Percentiles rank a stretch among this genome's conserved stretches.
Conservation (phyloP, 164 flowering plant genomes). For the Protea cynaroides region DNA sequence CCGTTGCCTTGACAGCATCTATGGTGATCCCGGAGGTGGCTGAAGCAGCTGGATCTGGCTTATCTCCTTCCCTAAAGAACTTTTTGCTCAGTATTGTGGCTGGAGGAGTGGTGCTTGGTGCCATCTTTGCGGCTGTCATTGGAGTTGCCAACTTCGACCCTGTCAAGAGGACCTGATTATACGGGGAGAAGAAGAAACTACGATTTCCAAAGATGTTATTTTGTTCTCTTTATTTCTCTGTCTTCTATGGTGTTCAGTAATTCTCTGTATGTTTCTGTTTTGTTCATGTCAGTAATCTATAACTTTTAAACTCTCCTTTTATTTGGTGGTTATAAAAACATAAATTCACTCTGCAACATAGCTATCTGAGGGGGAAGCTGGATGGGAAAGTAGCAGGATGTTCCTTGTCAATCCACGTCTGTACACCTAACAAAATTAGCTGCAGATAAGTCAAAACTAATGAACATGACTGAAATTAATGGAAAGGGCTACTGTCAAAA, state of each 20-base stretch:
- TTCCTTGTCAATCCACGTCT: no score
- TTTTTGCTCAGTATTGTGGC: conserved; percentile 49
- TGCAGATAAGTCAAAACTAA: no score
- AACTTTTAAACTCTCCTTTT: not conserved
- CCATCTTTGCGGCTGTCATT: conserved; percentile 33
- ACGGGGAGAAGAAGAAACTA: not conserved
- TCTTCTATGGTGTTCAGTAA: not conserved
- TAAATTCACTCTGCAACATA: no score
- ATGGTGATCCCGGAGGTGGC: conserved; percentile 38
- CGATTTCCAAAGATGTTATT: not conserved
- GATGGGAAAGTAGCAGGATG: no score
- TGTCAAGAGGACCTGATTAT: conserved; percentile 29
- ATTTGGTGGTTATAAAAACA: not conserved
- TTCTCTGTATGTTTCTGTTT: not conserved
- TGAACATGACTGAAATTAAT: no score
- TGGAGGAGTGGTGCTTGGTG: conserved; percentile 37
- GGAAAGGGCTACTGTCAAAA: no score
- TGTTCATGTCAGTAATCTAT: not conserved
- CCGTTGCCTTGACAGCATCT: conserved; percentile 32
- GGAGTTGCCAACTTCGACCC: conserved; percentile 56
- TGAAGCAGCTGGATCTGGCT: conserved; percentile 30
- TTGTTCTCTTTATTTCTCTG: not conserved
- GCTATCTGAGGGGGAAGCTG: no score
- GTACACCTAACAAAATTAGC: no score
- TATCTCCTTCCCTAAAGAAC: conserved; percentile 48